These are phyloP conservation scores for Bjerkandera adusta DNA, from an alignment of 1,284 basidiomycete genomes.

Conservation along the genomic window DNA sequence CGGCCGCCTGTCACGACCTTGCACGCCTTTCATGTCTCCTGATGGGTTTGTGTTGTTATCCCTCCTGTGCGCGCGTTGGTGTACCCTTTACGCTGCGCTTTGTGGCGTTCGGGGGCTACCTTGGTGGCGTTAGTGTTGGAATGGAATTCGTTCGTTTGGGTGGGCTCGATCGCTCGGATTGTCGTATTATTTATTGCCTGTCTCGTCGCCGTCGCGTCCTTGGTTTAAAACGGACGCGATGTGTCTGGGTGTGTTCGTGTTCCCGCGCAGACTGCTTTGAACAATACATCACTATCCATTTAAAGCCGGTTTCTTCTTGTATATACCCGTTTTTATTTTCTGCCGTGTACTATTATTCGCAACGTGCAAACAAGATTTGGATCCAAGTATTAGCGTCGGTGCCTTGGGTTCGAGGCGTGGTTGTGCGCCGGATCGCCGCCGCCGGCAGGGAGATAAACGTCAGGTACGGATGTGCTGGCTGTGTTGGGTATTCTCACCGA, in stretches of 20 bases:
- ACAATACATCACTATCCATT: background rate
- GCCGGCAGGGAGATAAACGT: too few relatives aligned
- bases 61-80: background rate
- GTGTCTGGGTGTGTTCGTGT: background rate
- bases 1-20: constrained; percentile 9
- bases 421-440: too few relatives aligned
- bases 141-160: constrained; percentile 1
- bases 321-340: background rate
- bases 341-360: too few relatives aligned
- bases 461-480: too few relatives aligned
- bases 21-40: constrained; percentile 9
- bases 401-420: too few relatives aligned
- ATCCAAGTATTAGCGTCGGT: too few relatives aligned
- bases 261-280: background rate
- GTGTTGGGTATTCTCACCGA: too few relatives aligned
- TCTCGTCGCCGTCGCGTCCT: too few relatives aligned
- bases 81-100: background rate
- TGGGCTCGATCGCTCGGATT: background rate
- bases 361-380: too few relatives aligned
- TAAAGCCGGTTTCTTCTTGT: background rate
- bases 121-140: background rate
- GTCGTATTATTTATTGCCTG: constrained; percentile 5
- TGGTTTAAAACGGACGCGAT: too few relatives aligned
- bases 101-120: background rate
- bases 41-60: background rate